A percentile compares a stretch with the other conserved stretches of the same genome.
Evolutionary conservation across 768 basidiomycete species (phyloP).

Genomic region (Leccinum imitatum): DNA sequence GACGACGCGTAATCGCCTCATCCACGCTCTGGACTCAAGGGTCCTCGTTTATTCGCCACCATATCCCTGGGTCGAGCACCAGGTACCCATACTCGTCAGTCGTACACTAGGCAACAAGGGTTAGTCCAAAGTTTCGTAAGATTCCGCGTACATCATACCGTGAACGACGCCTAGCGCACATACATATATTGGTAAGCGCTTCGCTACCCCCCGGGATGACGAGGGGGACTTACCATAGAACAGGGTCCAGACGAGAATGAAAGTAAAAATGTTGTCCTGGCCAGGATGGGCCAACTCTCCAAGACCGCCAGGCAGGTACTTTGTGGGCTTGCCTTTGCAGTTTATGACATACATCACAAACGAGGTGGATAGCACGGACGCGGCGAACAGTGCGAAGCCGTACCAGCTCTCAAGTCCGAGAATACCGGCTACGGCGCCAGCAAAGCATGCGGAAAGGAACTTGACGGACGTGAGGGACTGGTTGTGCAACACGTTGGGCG

Average conservation of each 20-base stretch:
- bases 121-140: slow-evolving; percentile 9
- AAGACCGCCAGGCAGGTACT: slow-evolving; percentile 62
- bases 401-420: slow-evolving; percentile 83
- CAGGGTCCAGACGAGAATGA: slow-evolving; percentile 90
- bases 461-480: slow-evolving; percentile 63
- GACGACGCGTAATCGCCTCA: neutral
- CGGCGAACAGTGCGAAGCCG: slow-evolving; percentile 78
- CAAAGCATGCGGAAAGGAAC: slow-evolving; percentile 80
- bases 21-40: neutral
- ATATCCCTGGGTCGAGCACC: neutral
- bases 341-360: slow-evolving; percentile 65
- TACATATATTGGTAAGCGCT: slow-evolving; percentile 1
- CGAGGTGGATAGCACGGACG: slow-evolving; percentile 66
- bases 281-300: slow-evolving; percentile 78
- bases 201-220: slow-evolving; percentile 1
- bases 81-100: slow-evolving; percentile 23
- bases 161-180: slow-evolving; percentile 44
- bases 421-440: slow-evolving; percentile 85
- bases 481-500: slow-evolving; percentile 67
- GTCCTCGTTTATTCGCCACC: neutral
- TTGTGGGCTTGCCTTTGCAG: slow-evolving; percentile 62
- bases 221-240: slow-evolving; percentile 69
- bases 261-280: slow-evolving; percentile 89
- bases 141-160: slow-evolving; percentile 32
- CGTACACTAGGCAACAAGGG: slow-evolving; percentile 38